Evolutionary conservation across 768 basidiomycete genomes (phyloP).

Genomic region (Plicaturopsis crispa): DNA sequence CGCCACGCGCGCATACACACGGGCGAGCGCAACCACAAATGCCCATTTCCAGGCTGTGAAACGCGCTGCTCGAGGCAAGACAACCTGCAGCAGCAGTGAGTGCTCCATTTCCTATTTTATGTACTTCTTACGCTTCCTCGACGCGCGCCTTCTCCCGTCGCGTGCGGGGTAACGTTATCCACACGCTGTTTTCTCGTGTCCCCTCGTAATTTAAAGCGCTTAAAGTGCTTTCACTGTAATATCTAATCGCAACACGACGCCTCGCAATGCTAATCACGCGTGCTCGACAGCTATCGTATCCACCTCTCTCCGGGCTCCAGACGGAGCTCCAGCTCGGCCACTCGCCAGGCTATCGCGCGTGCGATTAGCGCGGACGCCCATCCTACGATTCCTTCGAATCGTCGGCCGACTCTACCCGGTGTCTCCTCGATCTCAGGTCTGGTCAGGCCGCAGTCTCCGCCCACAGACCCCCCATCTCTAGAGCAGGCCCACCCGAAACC

Average conservation of each 20-base stretch:
- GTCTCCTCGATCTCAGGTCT: conserved; percentile 2
- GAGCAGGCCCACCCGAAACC: conserved; percentile 35
- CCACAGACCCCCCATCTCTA: conserved; percentile 33
- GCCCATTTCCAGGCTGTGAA: conserved; percentile 93
- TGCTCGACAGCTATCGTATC: conserved; percentile 77
- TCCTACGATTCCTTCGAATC: conserved; percentile 9
- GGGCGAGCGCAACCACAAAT: conserved; percentile 87
- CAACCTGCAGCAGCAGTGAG: conserved; percentile 39
- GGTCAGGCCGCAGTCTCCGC: conserved; percentile 21
- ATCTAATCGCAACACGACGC: no score
- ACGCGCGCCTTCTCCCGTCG: no score
- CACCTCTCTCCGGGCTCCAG: conserved; percentile 77
- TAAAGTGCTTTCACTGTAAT: no score
- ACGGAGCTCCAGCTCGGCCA: conserved; percentile 45
- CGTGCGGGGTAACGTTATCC: no score
- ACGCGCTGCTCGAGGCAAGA: conserved; percentile 88
- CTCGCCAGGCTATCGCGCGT: conserved; percentile 50
- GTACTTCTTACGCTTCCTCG: no score
- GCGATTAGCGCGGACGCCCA: conserved; percentile 16
- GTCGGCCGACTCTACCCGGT: conserved; percentile 4
- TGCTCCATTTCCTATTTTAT: not conserved
- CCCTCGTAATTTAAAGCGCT: no score
- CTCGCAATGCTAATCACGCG: no score
- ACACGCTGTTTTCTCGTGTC: not conserved
- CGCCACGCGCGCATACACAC: conserved; percentile 88